Base-by-base conservation (phyloP, 805 yeast genomes). In the Zygosaccharomyces bailii region DNA sequence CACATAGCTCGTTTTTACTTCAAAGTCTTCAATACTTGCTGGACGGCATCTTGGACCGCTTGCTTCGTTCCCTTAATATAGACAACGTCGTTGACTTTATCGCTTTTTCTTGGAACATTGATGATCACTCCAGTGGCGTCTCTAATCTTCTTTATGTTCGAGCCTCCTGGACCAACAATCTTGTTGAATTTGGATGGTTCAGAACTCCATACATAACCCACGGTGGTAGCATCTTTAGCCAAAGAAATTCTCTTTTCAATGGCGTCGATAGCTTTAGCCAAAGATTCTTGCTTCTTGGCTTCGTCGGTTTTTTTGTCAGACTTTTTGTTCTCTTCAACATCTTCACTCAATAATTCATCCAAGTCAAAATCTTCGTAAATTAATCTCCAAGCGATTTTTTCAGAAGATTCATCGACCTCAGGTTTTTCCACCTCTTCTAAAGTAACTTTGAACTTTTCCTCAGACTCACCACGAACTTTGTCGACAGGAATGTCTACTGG, bases 121-220 rank as follows among this genome's bases (percentile, higher is more conserved):
- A 86, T 76, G 45, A 76, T 72, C 30, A 84, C 72, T 14, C 76
- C 78, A 16, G 84, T 70, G 46, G 73, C 68, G 20, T 69, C 68
- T 69, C 93, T 80, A 47, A 86, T 73, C 51, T 68, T 67, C 56
- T 75, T 79, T 59, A 87, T 71, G 49, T 76, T 79, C 27, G 80
- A 66, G 37, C 96, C 96, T 53, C 78, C 82, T 11, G 87, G 80
- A 6, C 96, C 96, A 51, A 88, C 77, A 42, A 87, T 71, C 60
- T 73, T 76, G 46, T 83, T 75, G 63, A 84, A 83, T 35, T 61
- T 60, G 20, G 66, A 59, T 10, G 79, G 66, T 45, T 77, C 72
- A 33, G 76, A 65, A 31, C 79, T 66, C 75, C 84, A 83, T 48
- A 84, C 66, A 76, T 79, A 86, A 10, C 82, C 93, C 38, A 68